Percentiles rank a stretch among this genome's conserved stretches.
Evolutionary conservation across 2,329 filamentous ascomycete genomes (phyloP).

Genomic region (Blastomyces emzantsi): DNA sequence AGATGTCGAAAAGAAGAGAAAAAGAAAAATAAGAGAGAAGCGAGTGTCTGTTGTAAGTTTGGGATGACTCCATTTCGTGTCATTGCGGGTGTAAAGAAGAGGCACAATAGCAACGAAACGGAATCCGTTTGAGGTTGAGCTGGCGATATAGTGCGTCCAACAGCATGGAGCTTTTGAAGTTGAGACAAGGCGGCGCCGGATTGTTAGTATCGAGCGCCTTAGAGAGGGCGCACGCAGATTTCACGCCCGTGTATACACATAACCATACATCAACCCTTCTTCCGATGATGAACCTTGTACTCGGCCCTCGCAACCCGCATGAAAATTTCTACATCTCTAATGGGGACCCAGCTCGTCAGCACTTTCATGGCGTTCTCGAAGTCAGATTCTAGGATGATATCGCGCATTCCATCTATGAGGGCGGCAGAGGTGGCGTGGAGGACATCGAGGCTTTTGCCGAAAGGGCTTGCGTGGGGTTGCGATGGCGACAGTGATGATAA

Average conservation of each 20-base stretch:
- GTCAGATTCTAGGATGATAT: conserved; percentile 82
- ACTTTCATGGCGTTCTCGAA: conserved; percentile 99
- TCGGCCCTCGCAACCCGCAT: conserved; percentile 86
- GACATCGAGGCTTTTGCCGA: conserved; percentile 66
- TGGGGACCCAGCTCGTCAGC: conserved; percentile 83
- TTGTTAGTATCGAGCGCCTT: not conserved
- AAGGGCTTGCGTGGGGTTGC: conserved; percentile 29
- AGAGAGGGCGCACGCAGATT: not conserved
- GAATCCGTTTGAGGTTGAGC: not conserved
- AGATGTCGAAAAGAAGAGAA: not conserved
- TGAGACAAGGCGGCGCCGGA: not conserved
- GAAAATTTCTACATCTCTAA: conserved; percentile 86
- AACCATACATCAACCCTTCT: conserved; percentile 21
- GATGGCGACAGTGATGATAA: conserved; percentile 12
- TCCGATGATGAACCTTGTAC: conserved; percentile 61
- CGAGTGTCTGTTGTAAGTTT: not conserved
- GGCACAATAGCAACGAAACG: not conserved
- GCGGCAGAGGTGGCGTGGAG: conserved; percentile 85
- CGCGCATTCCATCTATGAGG: conserved; percentile 78
- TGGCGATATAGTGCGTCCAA: not conserved
- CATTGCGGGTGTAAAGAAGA: not conserved
- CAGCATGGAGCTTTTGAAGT: not conserved
- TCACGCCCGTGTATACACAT: not conserved
- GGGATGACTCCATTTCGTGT: not conserved
- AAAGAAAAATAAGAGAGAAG: not conserved